A percentile compares a stretch with the other conserved stretches of the same genome.
Evolutionary conservation across 2,329 filamentous ascomycete species (phyloP).

Genomic region (Aureobasidium sp.): DNA sequence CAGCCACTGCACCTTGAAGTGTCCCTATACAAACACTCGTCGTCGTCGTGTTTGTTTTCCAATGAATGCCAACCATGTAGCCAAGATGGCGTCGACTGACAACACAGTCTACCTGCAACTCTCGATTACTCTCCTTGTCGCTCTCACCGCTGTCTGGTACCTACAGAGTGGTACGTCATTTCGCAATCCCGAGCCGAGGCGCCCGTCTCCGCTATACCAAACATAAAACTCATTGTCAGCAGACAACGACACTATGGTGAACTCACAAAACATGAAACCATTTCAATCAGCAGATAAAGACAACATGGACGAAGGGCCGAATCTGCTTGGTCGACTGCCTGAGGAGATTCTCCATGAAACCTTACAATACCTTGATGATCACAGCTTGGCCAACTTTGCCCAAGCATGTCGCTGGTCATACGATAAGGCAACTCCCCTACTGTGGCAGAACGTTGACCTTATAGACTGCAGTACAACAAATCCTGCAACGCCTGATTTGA

Average conservation of each 20-base stretch:
- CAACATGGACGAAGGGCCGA: neutral
- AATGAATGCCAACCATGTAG: neutral
- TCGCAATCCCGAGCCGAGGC: neutral
- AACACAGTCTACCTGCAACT: neutral
- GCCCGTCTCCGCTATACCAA: neutral
- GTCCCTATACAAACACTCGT: neutral
- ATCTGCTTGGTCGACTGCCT: conserved; percentile 26
- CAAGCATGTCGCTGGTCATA: conserved; percentile 32
- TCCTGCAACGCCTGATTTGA: conserved; percentile 19
- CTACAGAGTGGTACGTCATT: neutral
- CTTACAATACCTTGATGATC: conserved; percentile 28
- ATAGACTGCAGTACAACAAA: conserved; percentile 31
- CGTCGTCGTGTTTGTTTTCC: neutral
- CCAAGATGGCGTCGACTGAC: neutral
- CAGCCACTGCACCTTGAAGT: neutral
- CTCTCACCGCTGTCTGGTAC: neutral
- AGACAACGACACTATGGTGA: neutral
- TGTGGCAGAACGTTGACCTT: conserved; percentile 38
- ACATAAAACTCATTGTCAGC: neutral
- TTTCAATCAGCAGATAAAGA: neutral
- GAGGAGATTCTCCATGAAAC: conserved; percentile 37
- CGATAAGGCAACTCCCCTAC: conserved; percentile 29
- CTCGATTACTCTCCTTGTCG: neutral
- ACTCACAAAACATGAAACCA: neutral
- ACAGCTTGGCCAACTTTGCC: conserved; percentile 28